Evolutionary conservation across 441 rosid genomes (phyloP).

Genomic region (Gossypium aridum): DNA sequence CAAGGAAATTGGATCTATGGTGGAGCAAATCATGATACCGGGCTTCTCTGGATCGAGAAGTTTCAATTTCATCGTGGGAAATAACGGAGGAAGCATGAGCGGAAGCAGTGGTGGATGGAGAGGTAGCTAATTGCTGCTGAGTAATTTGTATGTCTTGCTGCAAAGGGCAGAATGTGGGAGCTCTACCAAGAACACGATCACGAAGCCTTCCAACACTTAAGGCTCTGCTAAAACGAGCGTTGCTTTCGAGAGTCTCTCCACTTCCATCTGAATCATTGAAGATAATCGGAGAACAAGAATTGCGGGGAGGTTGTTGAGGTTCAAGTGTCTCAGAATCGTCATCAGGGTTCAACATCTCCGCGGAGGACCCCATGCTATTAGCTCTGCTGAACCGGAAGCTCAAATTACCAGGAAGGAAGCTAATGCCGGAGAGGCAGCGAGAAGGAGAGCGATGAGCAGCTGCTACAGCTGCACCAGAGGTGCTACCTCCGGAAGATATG

Average conservation of each 20-base stretch:
- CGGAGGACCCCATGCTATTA: constrained; percentile 67
- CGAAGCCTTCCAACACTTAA: constrained; percentile 97
- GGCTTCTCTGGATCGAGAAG: constrained; percentile 63
- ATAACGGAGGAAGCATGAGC: constrained; percentile 39
- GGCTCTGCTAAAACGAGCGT: constrained; percentile 86
- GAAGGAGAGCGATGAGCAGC: constrained; percentile 50
- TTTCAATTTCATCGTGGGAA: constrained; percentile 40
- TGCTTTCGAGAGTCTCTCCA: constrained; percentile 68
- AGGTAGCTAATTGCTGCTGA: constrained; percentile 27
- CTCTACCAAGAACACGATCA: constrained; percentile 89
- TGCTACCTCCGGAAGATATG: constrained; percentile 43
- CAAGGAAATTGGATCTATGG: constrained; percentile 84
- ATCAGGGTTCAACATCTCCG: constrained; percentile 38
- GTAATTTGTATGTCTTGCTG: constrained; percentile 46
- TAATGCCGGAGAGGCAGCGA: constrained; percentile 78
- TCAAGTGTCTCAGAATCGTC: constrained; percentile 35
- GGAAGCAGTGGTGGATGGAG: constrained; percentile 34
- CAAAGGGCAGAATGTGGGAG: constrained; percentile 57
- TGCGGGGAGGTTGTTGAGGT: constrained; percentile 18
- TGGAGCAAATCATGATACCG: constrained; percentile 86
- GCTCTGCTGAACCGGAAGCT: constrained; percentile 77
- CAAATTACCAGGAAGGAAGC: constrained; percentile 64
- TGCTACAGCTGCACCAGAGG: constrained; percentile 45
- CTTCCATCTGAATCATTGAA: constrained; percentile 40
- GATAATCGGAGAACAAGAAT: constrained; percentile 26